Evolutionary conservation across 257 asterid genomes (phyloP).

Genomic region (Sherardia arvensis): DNA sequence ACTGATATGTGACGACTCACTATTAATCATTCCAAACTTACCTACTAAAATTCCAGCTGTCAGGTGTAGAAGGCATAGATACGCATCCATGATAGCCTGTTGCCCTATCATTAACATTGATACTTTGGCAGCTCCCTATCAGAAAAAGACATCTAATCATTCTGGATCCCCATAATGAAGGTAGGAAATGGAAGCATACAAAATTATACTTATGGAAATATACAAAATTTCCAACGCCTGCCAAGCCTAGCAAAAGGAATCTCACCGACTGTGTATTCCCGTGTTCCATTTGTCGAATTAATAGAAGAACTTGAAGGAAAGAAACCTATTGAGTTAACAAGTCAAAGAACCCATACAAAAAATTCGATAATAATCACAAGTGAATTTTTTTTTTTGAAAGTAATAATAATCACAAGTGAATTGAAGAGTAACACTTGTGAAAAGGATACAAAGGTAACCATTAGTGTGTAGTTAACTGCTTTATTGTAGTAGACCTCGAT

Average conservation of each 20-base stretch:
- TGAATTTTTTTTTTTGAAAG: too few relatives aligned
- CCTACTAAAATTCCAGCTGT: slow-evolving; percentile 99
- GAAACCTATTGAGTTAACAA: slow-evolving; percentile 46
- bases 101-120: slow-evolving; percentile 92
- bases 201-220: not conserved
- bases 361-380: slow-evolving; percentile 9
- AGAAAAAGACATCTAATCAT: slow-evolving; percentile 10
- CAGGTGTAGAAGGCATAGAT: slow-evolving; percentile 91
- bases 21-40: slow-evolving; percentile 22
- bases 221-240: not conserved
- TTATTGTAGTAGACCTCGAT: slow-evolving; percentile 82
- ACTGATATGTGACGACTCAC: not conserved
- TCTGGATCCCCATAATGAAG: not conserved
- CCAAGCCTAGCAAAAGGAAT: slow-evolving; percentile 5
- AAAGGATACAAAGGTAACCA: slow-evolving; percentile 99
- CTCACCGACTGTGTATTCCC: slow-evolving; percentile 94
- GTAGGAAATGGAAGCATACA: not conserved
- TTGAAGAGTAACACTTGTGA: slow-evolving; percentile 9
- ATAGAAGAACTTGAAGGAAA: slow-evolving; percentile 82
- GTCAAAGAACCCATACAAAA: slow-evolving; percentile 44
- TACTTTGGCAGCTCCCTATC: slow-evolving; percentile 98
- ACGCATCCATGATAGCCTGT: slow-evolving; percentile 97
- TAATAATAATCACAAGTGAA: slow-evolving; percentile 5
- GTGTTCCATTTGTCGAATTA: slow-evolving; percentile 97
- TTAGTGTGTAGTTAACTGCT: slow-evolving; percentile 92